These are phyloP conservation scores for Acephala macrosclerotiorum DNA, from an alignment of 2,329 filamentous ascomycete genomes.

Conservation along the genomic window DNA sequence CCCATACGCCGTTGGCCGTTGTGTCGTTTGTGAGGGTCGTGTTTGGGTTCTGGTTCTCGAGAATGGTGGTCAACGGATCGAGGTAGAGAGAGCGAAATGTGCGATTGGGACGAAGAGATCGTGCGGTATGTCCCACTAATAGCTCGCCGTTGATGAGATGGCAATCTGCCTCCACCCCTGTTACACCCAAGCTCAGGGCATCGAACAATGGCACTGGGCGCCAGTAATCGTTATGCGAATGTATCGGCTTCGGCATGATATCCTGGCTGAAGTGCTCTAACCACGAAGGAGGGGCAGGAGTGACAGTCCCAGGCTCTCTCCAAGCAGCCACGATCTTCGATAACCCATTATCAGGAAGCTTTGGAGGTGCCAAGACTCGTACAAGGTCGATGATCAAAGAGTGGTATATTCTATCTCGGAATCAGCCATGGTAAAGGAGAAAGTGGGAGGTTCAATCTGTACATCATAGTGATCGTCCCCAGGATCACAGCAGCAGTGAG, in stretches of 20 bases:
- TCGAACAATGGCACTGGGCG: conserved; percentile 53
- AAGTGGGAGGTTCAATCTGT: not conserved
- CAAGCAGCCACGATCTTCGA: conserved; percentile 26
- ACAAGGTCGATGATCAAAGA: conserved; percentile 29
- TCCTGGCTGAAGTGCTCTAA: conserved; percentile 32
- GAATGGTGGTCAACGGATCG: conserved; percentile 62
- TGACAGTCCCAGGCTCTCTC: conserved; percentile 13
- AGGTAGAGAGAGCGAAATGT: conserved; percentile 66
- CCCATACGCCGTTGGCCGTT: conserved; percentile 33
- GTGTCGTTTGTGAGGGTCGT: conserved; percentile 12
- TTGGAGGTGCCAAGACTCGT: conserved; percentile 53
- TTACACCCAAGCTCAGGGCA: conserved; percentile 63
- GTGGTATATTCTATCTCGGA: conserved; percentile 24
- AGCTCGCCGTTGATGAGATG: conserved; percentile 60
- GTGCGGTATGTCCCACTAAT: conserved; percentile 62
- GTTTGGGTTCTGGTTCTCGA: conserved; percentile 55
- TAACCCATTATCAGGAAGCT: conserved; percentile 56
- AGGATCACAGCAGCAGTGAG: conserved; percentile 17
- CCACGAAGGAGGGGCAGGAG: conserved; percentile 29
- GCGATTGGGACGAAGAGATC: conserved; percentile 57
- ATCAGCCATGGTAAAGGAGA: conserved; percentile 14
- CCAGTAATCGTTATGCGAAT: conserved; percentile 67
- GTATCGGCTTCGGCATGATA: conserved; percentile 37
- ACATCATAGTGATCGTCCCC: conserved; percentile 23
- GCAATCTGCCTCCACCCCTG: conserved; percentile 66